Percentiles rank a stretch among this genome's conserved stretches.
Evolutionary conservation across 2,329 filamentous ascomycete genomes (phyloP).

Genomic region (Dryadomyces quercivorus): DNA sequence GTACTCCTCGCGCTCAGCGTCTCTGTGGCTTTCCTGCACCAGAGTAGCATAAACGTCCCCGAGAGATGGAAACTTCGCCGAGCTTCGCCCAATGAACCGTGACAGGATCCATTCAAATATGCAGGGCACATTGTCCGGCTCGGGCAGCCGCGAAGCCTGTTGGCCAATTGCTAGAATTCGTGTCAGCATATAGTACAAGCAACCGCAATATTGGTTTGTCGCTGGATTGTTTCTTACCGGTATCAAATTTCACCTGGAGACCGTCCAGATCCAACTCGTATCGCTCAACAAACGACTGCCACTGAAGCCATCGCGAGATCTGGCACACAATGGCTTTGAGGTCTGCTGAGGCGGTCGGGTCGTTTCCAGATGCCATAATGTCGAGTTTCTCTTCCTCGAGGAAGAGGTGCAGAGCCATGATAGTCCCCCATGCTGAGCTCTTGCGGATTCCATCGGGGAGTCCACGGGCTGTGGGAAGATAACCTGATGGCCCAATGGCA

Average conservation of each 20-base stretch:
- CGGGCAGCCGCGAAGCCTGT: slow-evolving; percentile 11
- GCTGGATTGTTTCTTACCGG: slow-evolving; percentile 19
- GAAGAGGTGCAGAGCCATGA: slow-evolving; percentile 73
- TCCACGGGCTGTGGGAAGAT: slow-evolving; percentile 48
- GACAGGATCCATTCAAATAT: slow-evolving; percentile 42
- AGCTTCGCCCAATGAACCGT: slow-evolving; percentile 26
- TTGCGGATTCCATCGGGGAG: slow-evolving; percentile 43
- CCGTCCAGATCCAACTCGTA: slow-evolving; percentile 43
- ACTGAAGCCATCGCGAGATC: slow-evolving; percentile 70
- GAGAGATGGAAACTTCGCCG: slow-evolving; percentile 27
- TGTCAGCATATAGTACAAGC: background rate
- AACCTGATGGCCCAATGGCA: slow-evolving; percentile 42
- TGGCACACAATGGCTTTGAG: slow-evolving; percentile 70
- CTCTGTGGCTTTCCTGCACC: slow-evolving; percentile 22
- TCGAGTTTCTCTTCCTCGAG: slow-evolving; percentile 82
- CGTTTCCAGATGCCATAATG: slow-evolving; percentile 34
- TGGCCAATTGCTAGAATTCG: background rate
- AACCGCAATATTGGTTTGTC: too few relatives aligned
- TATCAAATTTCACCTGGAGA: slow-evolving; percentile 24
- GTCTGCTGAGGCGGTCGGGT: slow-evolving; percentile 31
- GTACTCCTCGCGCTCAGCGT: slow-evolving; percentile 20
- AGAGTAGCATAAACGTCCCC: slow-evolving; percentile 31
- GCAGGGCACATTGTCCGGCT: slow-evolving; percentile 20
- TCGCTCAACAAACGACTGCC: slow-evolving; percentile 36
- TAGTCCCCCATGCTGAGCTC: slow-evolving; percentile 51